Conservation (phyloP, 2,329 filamentous ascomycete genomes). For the Colletotrichum scovillei region DNA sequence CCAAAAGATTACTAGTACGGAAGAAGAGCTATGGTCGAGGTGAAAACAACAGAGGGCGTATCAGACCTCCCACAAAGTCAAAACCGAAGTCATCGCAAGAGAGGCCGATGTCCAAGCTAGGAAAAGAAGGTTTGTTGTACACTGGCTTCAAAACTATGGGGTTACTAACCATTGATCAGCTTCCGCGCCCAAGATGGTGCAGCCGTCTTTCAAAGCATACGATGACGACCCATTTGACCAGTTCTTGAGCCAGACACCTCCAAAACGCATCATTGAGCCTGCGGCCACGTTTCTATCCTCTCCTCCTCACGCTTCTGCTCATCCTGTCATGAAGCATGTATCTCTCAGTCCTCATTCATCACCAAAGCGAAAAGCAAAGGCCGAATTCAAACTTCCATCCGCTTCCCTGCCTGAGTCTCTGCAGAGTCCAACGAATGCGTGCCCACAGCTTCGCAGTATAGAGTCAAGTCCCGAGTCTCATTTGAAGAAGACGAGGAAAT, state of each 20-base stretch:
- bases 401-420: slow-evolving; percentile 6
- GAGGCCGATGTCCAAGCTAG: not conserved
- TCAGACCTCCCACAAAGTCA: not conserved
- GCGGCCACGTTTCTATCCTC: slow-evolving; percentile 9
- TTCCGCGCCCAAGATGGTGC: not conserved
- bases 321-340: not conserved
- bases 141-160: no score
- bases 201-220: slow-evolving; percentile 30
- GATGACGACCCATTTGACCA: slow-evolving; percentile 31
- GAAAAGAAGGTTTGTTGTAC: slow-evolving; percentile 13
- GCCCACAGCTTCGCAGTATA: not conserved
- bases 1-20: not conserved
- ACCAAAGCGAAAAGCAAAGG: not conserved
- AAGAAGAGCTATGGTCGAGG: not conserved
- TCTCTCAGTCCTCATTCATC: slow-evolving; percentile 27
- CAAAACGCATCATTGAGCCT: slow-evolving; percentile 2
- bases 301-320: slow-evolving; percentile 1
- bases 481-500: slow-evolving; percentile 4
- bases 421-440: slow-evolving; percentile 5
- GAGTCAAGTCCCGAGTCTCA: not conserved
- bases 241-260: slow-evolving; percentile 6
- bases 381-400: slow-evolving; percentile 11
- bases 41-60: not conserved
- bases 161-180: slow-evolving; percentile 9
- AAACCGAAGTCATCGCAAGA: not conserved